A percentile compares a stretch with the other conserved stretches of the same genome.
Conservation (phyloP, 1,284 basidiomycete genomes). For the Austroboletus niveus region DNA sequence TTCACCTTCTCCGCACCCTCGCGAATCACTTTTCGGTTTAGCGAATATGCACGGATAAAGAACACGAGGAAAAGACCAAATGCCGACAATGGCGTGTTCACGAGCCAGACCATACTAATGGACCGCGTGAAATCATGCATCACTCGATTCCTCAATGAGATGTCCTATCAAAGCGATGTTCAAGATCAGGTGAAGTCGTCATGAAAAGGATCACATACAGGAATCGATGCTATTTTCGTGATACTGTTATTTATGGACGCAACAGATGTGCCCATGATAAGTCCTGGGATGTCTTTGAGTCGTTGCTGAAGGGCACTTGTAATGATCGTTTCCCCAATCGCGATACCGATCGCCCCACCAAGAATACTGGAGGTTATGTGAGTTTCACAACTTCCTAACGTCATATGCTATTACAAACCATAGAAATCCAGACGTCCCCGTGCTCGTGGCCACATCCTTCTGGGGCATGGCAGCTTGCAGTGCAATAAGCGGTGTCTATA, state of each 20-base stretch:
- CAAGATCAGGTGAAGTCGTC: background rate
- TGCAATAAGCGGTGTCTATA: conserved; percentile 32
- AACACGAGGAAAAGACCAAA: conserved; percentile 55
- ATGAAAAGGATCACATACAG: conserved; percentile 38
- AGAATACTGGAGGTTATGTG: conserved; percentile 23
- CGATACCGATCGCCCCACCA: conserved; percentile 40
- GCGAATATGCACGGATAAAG: conserved; percentile 58
- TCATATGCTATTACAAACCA: conserved; percentile 21
- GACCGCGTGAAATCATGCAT: conserved; percentile 70
- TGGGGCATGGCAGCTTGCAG: conserved; percentile 47
- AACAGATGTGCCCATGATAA: conserved; percentile 43
- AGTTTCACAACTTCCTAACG: background rate
- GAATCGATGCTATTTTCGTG: conserved; percentile 49
- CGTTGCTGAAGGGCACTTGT: conserved; percentile 43
- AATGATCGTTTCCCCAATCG: conserved; percentile 33
- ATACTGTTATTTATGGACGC: conserved; percentile 57
- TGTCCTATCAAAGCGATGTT: conserved; percentile 39
- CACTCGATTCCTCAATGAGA: conserved; percentile 45
- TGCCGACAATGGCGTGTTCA: conserved; percentile 60
- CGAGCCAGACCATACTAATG: conserved; percentile 72
- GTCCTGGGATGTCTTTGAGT: conserved; percentile 42
- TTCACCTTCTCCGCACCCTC: conserved; percentile 29
- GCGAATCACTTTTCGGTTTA: conserved; percentile 52
- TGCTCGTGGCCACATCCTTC: conserved; percentile 45
- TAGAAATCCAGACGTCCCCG: conserved; percentile 34